Evolutionary conservation across 106 monocot genomes (phyloP).

Genomic region (Dactylorhiza incarnata): DNA sequence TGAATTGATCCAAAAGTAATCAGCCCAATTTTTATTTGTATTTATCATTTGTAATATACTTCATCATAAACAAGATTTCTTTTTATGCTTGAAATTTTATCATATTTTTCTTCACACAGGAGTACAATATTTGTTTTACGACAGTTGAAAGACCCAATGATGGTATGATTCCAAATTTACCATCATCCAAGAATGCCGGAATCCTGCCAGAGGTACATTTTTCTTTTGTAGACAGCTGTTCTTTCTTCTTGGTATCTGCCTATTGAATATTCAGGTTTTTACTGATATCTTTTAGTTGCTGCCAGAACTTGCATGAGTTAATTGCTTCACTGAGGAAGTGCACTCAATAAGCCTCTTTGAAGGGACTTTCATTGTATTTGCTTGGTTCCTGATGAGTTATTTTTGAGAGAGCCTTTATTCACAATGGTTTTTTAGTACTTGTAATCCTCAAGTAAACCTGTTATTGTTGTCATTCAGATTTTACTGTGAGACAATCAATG

Average conservation of each 20-base stretch:
- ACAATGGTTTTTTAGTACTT: too few species aligned
- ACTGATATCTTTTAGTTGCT: background rate
- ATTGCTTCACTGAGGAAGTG: background rate
- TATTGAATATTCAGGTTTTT: background rate
- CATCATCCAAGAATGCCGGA: constrained; percentile 62
- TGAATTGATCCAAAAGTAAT: background rate
- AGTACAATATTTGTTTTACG: constrained; percentile 98
- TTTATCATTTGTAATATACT: background rate
- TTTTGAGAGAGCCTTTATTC: too few species aligned
- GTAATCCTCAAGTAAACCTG: too few species aligned
- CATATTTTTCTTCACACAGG: constrained; percentile 44
- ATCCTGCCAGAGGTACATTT: constrained; percentile 82
- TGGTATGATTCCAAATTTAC: constrained; percentile 46
- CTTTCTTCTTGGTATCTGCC: background rate
- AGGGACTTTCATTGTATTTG: background rate
- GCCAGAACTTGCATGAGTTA: background rate
- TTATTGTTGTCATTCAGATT: too few species aligned
- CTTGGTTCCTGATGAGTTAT: too few species aligned
- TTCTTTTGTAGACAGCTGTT: background rate
- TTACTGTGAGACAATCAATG: too few species aligned
- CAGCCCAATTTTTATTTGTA: background rate
- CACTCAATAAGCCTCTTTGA: background rate
- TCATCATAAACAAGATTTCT: constrained; percentile 1
- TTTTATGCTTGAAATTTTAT: background rate
- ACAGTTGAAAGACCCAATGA: constrained; percentile 71